Percentiles rank a stretch among this genome's conserved stretches.
Evolutionary conservation across 805 yeast species (phyloP).

Genomic region (Sungouiella blattae): DNA sequence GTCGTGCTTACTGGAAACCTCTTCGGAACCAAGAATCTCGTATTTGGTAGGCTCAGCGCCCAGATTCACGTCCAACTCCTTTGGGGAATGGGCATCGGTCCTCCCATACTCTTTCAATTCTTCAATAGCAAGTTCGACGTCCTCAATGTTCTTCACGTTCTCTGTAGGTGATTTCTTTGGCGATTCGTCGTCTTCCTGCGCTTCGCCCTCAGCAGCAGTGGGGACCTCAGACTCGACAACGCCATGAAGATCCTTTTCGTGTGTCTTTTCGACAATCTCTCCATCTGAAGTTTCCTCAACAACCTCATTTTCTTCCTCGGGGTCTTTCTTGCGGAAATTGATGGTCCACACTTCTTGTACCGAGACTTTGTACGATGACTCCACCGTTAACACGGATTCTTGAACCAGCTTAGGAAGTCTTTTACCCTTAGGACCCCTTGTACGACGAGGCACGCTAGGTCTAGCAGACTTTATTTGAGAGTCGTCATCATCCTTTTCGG

Average conservation of each 20-base stretch:
- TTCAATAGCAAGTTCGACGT: slow-evolving; percentile 1
- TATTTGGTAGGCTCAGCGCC: too few species aligned
- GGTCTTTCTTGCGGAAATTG: slow-evolving; percentile 3
- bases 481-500: slow-evolving; percentile 3
- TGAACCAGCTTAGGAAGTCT: slow-evolving; percentile 59
- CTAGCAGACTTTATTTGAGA: slow-evolving; percentile 1
- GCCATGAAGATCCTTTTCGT: background rate
- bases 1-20: too few species aligned
- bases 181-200: too few species aligned
- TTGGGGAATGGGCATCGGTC: too few species aligned
- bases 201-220: background rate
- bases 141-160: background rate
- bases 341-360: slow-evolving; percentile 38
- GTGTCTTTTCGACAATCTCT: background rate
- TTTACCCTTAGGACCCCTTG: slow-evolving; percentile 73
- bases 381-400: slow-evolving; percentile 34
- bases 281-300: background rate
- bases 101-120: slow-evolving; percentile 1
- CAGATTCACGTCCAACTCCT: too few species aligned
- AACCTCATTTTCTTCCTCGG: slow-evolving; percentile 1
- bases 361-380: slow-evolving; percentile 30
- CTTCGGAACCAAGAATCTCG: too few species aligned
- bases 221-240: background rate
- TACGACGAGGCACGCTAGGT: slow-evolving; percentile 35
- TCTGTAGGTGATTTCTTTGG: too few species aligned